phyloP scores from a whole-genome alignment of 2,329 filamentous ascomycete species.

The Stagonosporopsis chrysanthemi region DNA sequence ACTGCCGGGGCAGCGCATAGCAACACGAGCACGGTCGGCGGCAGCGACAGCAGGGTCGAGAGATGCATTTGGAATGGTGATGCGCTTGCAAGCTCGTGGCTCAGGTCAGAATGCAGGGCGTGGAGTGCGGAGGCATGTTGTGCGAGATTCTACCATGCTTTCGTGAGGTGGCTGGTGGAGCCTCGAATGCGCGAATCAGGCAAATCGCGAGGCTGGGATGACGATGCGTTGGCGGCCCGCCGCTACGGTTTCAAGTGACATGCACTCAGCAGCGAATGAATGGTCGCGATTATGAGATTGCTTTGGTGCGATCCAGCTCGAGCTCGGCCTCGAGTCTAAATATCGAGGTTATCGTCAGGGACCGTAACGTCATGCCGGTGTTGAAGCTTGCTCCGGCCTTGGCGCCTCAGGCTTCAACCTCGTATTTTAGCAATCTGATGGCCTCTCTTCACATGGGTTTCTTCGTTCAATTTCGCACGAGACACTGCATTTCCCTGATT shows the following conservation, averaged over 20 bases:
- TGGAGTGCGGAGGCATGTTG: conserved; percentile 23
- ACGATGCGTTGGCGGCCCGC: conserved; percentile 39
- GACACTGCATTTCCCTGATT: background rate
- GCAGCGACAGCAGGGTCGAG: conserved; percentile 39
- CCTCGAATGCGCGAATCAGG: conserved; percentile 27
- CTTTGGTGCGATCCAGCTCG: conserved; percentile 4
- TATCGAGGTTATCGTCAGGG: conserved; percentile 1
- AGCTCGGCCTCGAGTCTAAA: background rate
- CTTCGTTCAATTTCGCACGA: background rate
- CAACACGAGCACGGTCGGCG: conserved; percentile 39
- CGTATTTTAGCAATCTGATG: background rate
- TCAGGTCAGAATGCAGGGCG: conserved; percentile 21
- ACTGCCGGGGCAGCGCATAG: conserved; percentile 32
- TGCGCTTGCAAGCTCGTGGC: conserved; percentile 13
- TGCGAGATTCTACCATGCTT: conserved; percentile 16
- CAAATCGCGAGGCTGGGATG: conserved; percentile 48
- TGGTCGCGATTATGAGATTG: background rate
- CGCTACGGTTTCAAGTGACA: conserved; percentile 21
- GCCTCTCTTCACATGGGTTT: background rate
- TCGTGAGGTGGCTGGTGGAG: conserved; percentile 43
- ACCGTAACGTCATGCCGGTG: conserved; percentile 16
- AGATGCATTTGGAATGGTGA: conserved; percentile 33
- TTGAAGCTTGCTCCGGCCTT: conserved; percentile 5
- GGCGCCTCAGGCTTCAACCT: background rate
- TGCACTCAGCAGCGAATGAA: conserved; percentile 8